Conservation (phyloP, 345 rosid species). For the Ceriops tagal region DNA sequence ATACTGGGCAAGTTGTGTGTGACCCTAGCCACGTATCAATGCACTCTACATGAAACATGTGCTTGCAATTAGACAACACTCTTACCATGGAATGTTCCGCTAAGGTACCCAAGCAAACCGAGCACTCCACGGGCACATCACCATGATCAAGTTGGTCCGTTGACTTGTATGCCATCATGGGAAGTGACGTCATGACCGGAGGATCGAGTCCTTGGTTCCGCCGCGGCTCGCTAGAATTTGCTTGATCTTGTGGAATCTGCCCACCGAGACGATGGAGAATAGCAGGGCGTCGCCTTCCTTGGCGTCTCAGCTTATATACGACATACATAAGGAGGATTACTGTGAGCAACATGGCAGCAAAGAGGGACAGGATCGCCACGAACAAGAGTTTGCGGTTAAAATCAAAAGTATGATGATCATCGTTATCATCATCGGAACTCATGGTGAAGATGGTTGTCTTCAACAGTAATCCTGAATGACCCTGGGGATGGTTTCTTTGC, state of each 20-base stretch:
- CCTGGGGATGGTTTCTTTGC: no score
- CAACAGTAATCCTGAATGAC: no score
- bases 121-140: slow-evolving; percentile 30
- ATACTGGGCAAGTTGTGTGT: slow-evolving; percentile 43
- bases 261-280: slow-evolving; percentile 13
- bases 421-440: slow-evolving; percentile 10
- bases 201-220: slow-evolving; percentile 47
- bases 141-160: background rate
- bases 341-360: slow-evolving; percentile 38
- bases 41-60: slow-evolving; percentile 48
- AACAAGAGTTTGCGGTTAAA: slow-evolving; percentile 46
- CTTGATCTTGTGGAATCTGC: background rate
- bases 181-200: slow-evolving; percentile 37
- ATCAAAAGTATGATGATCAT: slow-evolving; percentile 6
- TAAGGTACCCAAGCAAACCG: slow-evolving; percentile 39
- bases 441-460: slow-evolving; percentile 3
- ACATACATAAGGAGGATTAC: slow-evolving; percentile 41
- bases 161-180: slow-evolving; percentile 24
- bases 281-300: slow-evolving; percentile 28
- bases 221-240: slow-evolving; percentile 27
- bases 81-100: slow-evolving; percentile 34
- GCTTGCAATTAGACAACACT: slow-evolving; percentile 47
- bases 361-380: slow-evolving; percentile 36
- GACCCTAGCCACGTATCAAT: slow-evolving; percentile 48
- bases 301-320: slow-evolving; percentile 36